Evolutionary conservation across 176 grass and related monocot genomes (phyloP), one percentile per base, ranked within the genome.

Genomic region (Triticum turgidum): DNA sequence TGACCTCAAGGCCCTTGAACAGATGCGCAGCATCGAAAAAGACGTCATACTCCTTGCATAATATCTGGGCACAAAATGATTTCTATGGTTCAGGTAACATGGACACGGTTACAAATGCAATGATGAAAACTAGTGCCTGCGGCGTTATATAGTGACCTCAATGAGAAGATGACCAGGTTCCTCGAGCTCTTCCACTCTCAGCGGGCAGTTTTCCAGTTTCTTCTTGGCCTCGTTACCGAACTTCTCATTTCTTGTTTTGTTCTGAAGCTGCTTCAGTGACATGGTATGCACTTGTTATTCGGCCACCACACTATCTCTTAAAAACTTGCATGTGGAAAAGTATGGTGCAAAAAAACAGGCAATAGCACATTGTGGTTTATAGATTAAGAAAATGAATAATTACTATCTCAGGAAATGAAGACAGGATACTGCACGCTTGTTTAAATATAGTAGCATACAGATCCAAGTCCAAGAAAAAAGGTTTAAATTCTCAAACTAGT

Each of bases 111-210:
- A 45, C 32, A 9, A 8, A 37, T n/a, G 3, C 42, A 59, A 44
- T 9, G 14, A 37, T 27, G 42, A 82, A 69, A 83, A 59, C 25
- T 35, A 10, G 34, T 21, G 14, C 15, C 6, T 61, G 81, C 47
- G 22, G 7, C 25, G 51, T 11, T 69, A 54, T 18, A 54, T 54
- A 33, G 12, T 52, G 89, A 90, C 95, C 91, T 97, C 91, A 34
- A 95, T 87, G 58, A 97, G 89, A 76, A 97, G 87, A 78, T 93
- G 88, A 5, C 87, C 91, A 77, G 90, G 89, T 34, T 88, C 71
- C 82, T 95, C 83, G 25, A 97, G 85, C 76, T 90, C 77, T 91
- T 97, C 85, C 78, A 94, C 87, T 83, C 89, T 93, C 30, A 95
- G 51, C 38, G 95, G 92, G 62, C 79, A 81, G 41, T 35, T 77